Evolutionary conservation across 2,329 filamentous ascomycete species (phyloP).

Genomic region (Trichoderma hamatum): DNA sequence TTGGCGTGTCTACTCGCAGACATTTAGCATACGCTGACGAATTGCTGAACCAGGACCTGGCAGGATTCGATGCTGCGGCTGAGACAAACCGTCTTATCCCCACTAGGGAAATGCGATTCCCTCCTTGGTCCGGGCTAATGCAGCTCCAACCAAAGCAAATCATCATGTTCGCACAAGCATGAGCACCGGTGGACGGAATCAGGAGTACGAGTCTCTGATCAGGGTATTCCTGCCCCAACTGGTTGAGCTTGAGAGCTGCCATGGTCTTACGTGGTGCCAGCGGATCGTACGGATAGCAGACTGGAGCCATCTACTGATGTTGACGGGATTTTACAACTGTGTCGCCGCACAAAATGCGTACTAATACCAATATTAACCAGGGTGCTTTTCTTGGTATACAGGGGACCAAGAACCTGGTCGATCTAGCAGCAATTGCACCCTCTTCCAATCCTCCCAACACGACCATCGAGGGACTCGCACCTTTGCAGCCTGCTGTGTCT

Average conservation of each 20-base stretch:
- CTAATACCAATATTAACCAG: conserved; percentile 5
- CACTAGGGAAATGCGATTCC: not conserved
- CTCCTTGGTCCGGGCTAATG: not conserved
- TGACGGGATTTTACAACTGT: not conserved
- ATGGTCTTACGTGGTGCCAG: not conserved
- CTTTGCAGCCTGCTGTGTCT: not conserved
- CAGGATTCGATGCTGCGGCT: not conserved
- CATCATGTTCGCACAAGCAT: not conserved
- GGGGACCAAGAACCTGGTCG: not conserved
- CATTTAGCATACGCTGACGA: not conserved
- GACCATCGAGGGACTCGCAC: not conserved
- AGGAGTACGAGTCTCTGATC: not conserved
- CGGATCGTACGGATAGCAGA: not conserved
- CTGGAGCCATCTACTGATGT: not conserved
- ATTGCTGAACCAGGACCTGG: not conserved
- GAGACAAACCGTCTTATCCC: not conserved
- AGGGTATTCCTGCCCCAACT: not conserved
- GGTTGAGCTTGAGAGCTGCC: not conserved
- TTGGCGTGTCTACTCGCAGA: not conserved
- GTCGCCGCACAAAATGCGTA: not conserved
- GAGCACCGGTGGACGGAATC: not conserved
- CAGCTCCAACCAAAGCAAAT: not conserved
- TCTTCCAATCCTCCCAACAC: not conserved
- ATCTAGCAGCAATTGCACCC: not conserved
- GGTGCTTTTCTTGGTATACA: not conserved